Percentiles rank a stretch among this genome's conserved stretches.
These are phyloP conservation scores for Metschnikowia proteae DNA, from an alignment of 805 yeast species.

Conservation along the genomic window DNA sequence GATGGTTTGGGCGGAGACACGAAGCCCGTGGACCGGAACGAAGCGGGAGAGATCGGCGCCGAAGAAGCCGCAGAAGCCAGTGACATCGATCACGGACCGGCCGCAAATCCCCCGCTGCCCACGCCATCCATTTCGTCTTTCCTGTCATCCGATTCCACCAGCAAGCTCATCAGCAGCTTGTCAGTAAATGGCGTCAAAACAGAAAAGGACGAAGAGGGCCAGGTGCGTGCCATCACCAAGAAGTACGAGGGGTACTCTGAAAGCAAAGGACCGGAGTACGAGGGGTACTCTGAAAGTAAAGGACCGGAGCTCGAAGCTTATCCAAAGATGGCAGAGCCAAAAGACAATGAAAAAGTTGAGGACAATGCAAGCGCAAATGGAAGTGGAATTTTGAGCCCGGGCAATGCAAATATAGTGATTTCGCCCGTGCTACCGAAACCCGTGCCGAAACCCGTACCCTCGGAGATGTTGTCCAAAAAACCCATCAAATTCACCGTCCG, in stretches of 20 bases:
- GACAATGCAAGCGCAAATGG: background rate
- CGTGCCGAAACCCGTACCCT: conserved; percentile 6
- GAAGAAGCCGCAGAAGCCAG: too few species aligned
- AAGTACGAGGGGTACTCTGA: conserved; percentile 2
- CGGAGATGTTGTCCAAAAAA: conserved; percentile 7
- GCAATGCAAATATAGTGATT: background rate
- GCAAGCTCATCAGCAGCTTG: conserved; percentile 13
- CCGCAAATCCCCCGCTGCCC: background rate
- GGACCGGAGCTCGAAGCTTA: background rate
- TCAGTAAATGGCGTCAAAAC: conserved; percentile 7
- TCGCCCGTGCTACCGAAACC: conserved; percentile 11
- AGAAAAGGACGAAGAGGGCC: background rate
- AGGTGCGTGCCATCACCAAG: conserved; percentile 4
- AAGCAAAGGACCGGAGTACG: background rate
- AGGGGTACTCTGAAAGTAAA: background rate
- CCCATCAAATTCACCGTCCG: conserved; percentile 21
- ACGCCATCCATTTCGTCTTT: conserved; percentile 11
- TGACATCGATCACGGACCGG: too few species aligned
- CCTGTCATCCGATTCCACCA: conserved; percentile 18
- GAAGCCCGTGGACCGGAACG: background rate
- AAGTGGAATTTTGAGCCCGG: background rate
- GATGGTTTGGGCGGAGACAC: background rate
- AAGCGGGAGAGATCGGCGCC: too few species aligned
- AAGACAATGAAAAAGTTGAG: background rate
- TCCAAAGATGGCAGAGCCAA: background rate